These are phyloP conservation scores for Pisolithus marmoratus DNA, from an alignment of 768 basidiomycete species.

Conservation along the genomic window DNA sequence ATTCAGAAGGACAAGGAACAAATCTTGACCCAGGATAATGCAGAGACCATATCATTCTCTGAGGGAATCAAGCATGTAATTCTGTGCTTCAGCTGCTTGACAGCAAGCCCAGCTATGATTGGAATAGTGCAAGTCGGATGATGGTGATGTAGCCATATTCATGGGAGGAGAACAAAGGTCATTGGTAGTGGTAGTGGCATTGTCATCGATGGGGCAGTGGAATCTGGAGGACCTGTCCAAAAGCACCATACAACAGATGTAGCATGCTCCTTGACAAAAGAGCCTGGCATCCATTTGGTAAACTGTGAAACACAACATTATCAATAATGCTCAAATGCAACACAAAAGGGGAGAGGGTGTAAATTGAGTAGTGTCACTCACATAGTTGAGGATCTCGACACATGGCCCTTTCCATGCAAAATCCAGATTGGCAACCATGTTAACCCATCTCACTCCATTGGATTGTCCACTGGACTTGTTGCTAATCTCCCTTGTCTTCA, in stretches of 20 bases:
- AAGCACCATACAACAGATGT: constrained; percentile 84
- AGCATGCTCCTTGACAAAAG: constrained; percentile 78
- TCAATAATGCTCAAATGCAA: no score
- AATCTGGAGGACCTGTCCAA: constrained; percentile 51
- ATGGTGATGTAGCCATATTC: background rate
- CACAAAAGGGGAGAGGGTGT: no score
- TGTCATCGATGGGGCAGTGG: background rate
- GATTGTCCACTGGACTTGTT: no score
- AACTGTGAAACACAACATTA: constrained; percentile 45
- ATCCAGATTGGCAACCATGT: constrained; percentile 63
- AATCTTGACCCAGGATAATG: constrained; percentile 74
- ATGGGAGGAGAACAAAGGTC: background rate
- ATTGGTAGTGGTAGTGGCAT: constrained; percentile 16
- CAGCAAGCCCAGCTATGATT: constrained; percentile 79
- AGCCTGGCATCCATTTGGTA: constrained; percentile 81
- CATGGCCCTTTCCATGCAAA: constrained; percentile 68
- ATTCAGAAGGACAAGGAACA: constrained; percentile 78
- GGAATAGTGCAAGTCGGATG: constrained; percentile 51
- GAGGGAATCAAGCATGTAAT: constrained; percentile 85
- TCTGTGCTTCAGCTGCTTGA: constrained; percentile 88
- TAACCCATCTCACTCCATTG: no score
- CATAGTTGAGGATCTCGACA: no score
- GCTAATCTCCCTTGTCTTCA: constrained; percentile 43
- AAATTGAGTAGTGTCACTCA: no score
- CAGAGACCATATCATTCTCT: constrained; percentile 80